Evolutionary conservation across 106 monocot species (phyloP), one percentile per base, ranked within the genome.

Genomic region (Chionographis japonica): DNA sequence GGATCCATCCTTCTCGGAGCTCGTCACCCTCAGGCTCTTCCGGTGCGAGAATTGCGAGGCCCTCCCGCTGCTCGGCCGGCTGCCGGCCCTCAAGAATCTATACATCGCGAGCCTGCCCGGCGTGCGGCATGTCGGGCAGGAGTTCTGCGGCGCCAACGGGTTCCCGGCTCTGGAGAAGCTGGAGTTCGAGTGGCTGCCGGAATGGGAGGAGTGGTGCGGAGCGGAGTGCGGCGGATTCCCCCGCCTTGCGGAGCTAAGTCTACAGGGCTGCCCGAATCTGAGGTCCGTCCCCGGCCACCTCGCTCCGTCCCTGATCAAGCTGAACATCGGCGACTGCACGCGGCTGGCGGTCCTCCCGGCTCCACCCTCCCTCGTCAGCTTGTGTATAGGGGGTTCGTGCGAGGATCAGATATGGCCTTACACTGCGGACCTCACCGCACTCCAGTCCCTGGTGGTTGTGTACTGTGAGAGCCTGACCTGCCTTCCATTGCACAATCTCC

Each of bases 21-120:
- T 75, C 9, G 56, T 14, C 8, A 35, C 12, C 10, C 5, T 79
- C 7, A 10, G 37, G n/a, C 54, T 75, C 5, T 49, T 27, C 16
- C 11, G 52, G n/a, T 75, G 79, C 51, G 18, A 35, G 7, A 42
- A 51, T 6, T 60, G 60, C 20, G 35, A 79, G 2, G 6, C 3
- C 8, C 66, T 83, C 16, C 79, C 83, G 1, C 4, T 62, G 3
- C 70, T 75, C 6, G 79, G 83, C 46, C 19, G 46, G 3, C 66
- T 83, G 0, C 75, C 69, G 18, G 66, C 27, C 3, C 61, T 75
- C 9, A 61, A 49, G 46, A 37, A 71, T 9, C 67, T 79, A 2
- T 4, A 8, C 8, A 57, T 83, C 49, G 20, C 36, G 16, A n/a
- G 42, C 18, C 16, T 78, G 69, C 54, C 54, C 17, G 61, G 58